Base-by-base conservation (phyloP, 148 eudicot genomes). In the Persicaria tinctoria region DNA sequence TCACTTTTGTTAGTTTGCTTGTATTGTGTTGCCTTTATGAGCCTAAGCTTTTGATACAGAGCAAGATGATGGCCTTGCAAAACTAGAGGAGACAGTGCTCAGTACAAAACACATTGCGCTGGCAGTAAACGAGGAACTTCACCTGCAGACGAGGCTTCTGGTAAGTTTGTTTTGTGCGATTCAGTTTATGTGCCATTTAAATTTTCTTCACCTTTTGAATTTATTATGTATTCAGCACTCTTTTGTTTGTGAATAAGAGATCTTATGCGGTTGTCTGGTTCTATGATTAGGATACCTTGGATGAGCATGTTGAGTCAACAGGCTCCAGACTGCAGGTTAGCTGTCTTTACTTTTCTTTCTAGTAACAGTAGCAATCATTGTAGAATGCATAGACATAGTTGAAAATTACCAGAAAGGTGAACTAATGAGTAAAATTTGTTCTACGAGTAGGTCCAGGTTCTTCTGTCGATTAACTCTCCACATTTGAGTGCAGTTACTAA, bases 31-130 rank as follows among this genome's bases (percentile, higher is more conserved):
- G 6, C 8, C 70, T 38, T 66, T 66, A 66, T 44, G 64, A 66
- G 46, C 2, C 32, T 70, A 62, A 46, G 63, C 54, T n/a, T 3
- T 68, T 20, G 41, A 27, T 64, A 53, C 81, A 84, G 87, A 84
- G 41, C 87, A 84, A 78, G 87, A 84, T 46, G 87, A 84, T 8
- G 87, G 84, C 63, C 85, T 84, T 75, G 87, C 77, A 46, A 77
- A 84, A 70, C 74, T 84, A 60, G 85, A 84, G 79, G 85, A 77
- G 69, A 84, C 87, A 23, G 83, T 84, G 20, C 16, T 77, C 54
- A 82, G 85, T 76, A 84, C 87, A 60, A 84, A 84, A 77, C 87
- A 84, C 73, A 79, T 84, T 68, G 87, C 87, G 6, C 57, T 84
- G 17, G 81, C 87, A 27, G 85, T 84, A 53, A 84, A 84, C 17